These are phyloP conservation scores for Penicillium simplicissimum DNA, from an alignment of 495 filamentous ascomycete genomes.

Conservation along the genomic window DNA sequence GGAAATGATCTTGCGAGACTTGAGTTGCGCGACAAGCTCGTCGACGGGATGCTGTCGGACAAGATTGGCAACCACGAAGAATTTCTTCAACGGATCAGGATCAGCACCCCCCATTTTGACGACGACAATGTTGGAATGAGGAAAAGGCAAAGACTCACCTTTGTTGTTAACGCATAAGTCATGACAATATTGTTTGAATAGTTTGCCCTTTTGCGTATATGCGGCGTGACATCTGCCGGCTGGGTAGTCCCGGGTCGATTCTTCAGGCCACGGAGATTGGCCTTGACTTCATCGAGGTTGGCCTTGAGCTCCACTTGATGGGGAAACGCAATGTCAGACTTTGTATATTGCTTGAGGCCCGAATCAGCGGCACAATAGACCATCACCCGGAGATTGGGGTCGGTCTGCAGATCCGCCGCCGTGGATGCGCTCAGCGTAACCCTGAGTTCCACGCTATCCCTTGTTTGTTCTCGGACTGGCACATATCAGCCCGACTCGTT, in stretches of 20 bases:
- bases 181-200: slow-evolving; percentile 78
- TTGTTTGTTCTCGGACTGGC: slow-evolving; percentile 52
- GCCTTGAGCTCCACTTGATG: slow-evolving; percentile 89
- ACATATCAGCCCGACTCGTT: slow-evolving; percentile 15
- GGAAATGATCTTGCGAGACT: slow-evolving; percentile 66
- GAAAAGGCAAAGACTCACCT: slow-evolving; percentile 50
- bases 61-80: slow-evolving; percentile 69
- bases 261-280: slow-evolving; percentile 88
- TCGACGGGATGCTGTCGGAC: slow-evolving; percentile 72
- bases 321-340: slow-evolving; percentile 80
- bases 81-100: slow-evolving; percentile 58
- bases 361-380: slow-evolving; percentile 72
- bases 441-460: slow-evolving; percentile 52
- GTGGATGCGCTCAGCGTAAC: slow-evolving; percentile 53
- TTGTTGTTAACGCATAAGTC: slow-evolving; percentile 89
- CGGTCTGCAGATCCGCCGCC: slow-evolving; percentile 50
- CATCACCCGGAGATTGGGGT: slow-evolving; percentile 66
- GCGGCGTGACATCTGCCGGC: slow-evolving; percentile 84
- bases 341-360: slow-evolving; percentile 55
- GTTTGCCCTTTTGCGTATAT: slow-evolving; percentile 64
- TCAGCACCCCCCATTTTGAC: neutral
- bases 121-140: neutral
- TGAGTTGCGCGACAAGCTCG: slow-evolving; percentile 68
- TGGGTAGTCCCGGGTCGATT: slow-evolving; percentile 92
- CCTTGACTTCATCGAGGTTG: slow-evolving; percentile 82